phyloP scores from a whole-genome alignment of 441 rosid species.

The Mallotus japonicus region DNA sequence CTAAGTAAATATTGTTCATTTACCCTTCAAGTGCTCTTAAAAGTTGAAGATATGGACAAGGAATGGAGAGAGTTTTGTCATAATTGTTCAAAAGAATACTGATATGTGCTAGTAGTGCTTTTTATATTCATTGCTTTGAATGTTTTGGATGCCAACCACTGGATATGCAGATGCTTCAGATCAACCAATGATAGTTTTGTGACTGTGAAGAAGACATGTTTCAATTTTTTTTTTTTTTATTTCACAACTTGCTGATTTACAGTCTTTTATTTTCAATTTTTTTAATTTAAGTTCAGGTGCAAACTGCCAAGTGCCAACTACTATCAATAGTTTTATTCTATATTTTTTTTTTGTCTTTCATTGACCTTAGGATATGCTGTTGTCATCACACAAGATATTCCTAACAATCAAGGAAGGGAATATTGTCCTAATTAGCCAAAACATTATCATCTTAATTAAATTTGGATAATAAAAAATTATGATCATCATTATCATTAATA shows the following conservation, averaged over 20 bases:
- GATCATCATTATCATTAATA: too few species aligned
- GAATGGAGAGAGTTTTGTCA: neutral
- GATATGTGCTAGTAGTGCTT: neutral
- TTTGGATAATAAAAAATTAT: neutral
- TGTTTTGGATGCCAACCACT: neutral
- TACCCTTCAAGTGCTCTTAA: neutral
- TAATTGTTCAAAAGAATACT: neutral
- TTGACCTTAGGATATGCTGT: neutral
- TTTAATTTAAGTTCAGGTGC: neutral
- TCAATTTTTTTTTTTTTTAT: neutral
- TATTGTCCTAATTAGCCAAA: neutral
- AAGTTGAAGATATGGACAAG: neutral
- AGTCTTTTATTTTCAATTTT: neutral
- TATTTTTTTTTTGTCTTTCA: neutral
- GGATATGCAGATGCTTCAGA: neutral
- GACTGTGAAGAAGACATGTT: neutral
- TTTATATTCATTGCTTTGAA: neutral
- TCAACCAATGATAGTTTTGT: neutral
- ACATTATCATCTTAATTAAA: neutral
- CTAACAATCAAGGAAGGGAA: neutral
- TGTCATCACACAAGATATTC: neutral
- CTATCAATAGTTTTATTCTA: neutral
- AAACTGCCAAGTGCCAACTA: constrained; percentile 2
- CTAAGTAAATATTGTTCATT: neutral
- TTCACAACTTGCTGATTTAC: neutral